phyloP scores from a whole-genome alignment of 192 early-diverging fungal genomes.

The Coemansia sp. region DNA sequence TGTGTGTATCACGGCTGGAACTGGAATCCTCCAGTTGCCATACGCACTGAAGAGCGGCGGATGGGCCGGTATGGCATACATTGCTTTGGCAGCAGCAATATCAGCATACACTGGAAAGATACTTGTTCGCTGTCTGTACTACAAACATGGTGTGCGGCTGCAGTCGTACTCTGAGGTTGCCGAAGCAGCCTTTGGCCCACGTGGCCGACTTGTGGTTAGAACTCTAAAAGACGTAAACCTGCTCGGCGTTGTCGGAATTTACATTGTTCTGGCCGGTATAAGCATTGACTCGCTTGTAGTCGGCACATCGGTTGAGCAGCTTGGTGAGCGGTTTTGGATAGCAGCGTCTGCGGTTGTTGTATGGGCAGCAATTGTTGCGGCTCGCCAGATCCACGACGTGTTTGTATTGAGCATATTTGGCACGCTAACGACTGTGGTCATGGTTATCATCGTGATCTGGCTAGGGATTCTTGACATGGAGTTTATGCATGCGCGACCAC shows the following conservation, averaged over 20 bases:
- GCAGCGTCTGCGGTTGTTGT: slow-evolving; percentile 61
- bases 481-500: slow-evolving; percentile 19
- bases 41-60: slow-evolving; percentile 75
- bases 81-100: slow-evolving; percentile 69
- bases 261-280: slow-evolving; percentile 73
- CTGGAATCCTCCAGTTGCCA: slow-evolving; percentile 80
- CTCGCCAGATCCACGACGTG: slow-evolving; percentile 79
- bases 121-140: slow-evolving; percentile 73
- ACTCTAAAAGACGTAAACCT: slow-evolving; percentile 61
- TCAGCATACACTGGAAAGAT: slow-evolving; percentile 71
- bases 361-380: slow-evolving; percentile 71
- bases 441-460: slow-evolving; percentile 68
- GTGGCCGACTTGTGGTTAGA: slow-evolving; percentile 60
- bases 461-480: slow-evolving; percentile 35
- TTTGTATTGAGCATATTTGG: slow-evolving; percentile 75
- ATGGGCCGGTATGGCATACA: slow-evolving; percentile 72
- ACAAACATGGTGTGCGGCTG: slow-evolving; percentile 61
- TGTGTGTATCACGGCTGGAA: slow-evolving; percentile 75
- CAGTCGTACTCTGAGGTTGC: slow-evolving; percentile 67
- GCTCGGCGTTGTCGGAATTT: slow-evolving; percentile 69
- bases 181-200: slow-evolving; percentile 67
- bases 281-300: slow-evolving; percentile 63
- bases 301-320: slow-evolving; percentile 32
- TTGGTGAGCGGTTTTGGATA: slow-evolving; percentile 64
- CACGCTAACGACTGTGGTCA: slow-evolving; percentile 67